These are phyloP conservation scores for Lippia alba DNA, from an alignment of 305 asterid species.

Conservation along the genomic window DNA sequence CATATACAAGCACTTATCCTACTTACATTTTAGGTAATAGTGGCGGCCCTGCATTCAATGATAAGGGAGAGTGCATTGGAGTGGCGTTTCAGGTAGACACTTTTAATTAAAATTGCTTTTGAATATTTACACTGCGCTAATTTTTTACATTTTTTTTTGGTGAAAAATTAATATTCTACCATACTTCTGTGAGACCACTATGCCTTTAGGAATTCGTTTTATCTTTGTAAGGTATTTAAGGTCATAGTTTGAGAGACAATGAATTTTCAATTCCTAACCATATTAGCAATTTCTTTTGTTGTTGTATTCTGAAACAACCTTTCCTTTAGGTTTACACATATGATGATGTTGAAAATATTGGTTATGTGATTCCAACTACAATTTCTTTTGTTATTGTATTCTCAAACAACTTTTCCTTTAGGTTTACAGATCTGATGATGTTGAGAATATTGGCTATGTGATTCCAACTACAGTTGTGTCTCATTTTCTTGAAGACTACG, in stretches of 20 bases:
- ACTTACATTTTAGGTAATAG: conserved; percentile 76
- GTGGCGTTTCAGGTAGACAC: conserved; percentile 92
- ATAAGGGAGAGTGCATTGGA: conserved; percentile 95
- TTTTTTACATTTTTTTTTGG: conserved; percentile 23
- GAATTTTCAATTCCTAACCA: conserved; percentile 6
- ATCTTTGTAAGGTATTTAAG: too few relatives aligned
- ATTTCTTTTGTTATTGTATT: too few relatives aligned
- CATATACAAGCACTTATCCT: conserved; percentile 37
- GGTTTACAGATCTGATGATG: conserved; percentile 98
- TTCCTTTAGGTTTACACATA: conserved; percentile 94
- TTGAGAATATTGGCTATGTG: conserved; percentile 86
- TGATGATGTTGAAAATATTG: conserved; percentile 93
- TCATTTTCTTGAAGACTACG: conserved; percentile 97
- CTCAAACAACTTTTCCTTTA: conserved; percentile 59
- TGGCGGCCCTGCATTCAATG: conserved; percentile 99
- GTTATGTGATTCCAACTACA: too few relatives aligned
- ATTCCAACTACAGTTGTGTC: conserved; percentile 94
- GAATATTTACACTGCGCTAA: neutral
- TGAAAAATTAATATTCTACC: conserved; percentile 18
- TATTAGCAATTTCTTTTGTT: conserved; percentile 11
- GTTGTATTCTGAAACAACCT: conserved; percentile 50
- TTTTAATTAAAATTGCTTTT: conserved; percentile 30
- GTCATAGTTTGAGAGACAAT: too few relatives aligned
- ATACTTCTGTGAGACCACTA: conserved; percentile 7
- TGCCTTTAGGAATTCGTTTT: too few relatives aligned